Evolutionary conservation across 345 rosid species (phyloP).

Genomic region (Odontarrhena argentea): DNA sequence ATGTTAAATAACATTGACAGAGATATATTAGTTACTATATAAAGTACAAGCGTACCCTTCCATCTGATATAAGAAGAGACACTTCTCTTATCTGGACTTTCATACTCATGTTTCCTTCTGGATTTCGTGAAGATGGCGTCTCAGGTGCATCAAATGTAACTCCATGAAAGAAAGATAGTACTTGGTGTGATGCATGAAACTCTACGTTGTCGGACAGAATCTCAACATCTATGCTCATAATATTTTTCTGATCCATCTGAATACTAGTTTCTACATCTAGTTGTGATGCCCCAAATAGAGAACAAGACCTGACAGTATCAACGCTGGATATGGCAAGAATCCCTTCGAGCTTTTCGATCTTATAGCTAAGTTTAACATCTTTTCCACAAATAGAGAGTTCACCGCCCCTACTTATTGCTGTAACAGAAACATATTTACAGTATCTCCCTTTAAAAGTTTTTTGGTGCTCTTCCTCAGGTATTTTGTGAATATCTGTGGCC

Average conservation of each 20-base stretch:
- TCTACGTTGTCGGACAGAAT: slow-evolving; percentile 63
- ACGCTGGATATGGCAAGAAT: slow-evolving; percentile 45
- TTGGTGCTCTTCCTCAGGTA: slow-evolving; percentile 37
- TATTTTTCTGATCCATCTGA: slow-evolving; percentile 42
- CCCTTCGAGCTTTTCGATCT: slow-evolving; percentile 56
- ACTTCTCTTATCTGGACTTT: slow-evolving; percentile 58
- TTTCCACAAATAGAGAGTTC: slow-evolving; percentile 49
- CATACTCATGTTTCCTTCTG: slow-evolving; percentile 46
- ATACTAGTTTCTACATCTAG: slow-evolving; percentile 53
- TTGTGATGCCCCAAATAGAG: slow-evolving; percentile 63
- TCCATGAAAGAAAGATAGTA: slow-evolving; percentile 68
- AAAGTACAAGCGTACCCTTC: slow-evolving; percentile 60
- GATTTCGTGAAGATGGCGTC: slow-evolving; percentile 53
- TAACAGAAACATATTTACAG: slow-evolving; percentile 53
- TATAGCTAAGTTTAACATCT: slow-evolving; percentile 52
- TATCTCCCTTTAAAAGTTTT: slow-evolving; percentile 43
- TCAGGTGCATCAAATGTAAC: slow-evolving; percentile 53
- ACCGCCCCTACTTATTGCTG: slow-evolving; percentile 48
- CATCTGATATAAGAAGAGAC: slow-evolving; percentile 81
- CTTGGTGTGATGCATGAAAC: slow-evolving; percentile 66
- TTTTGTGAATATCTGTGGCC: slow-evolving; percentile 41
- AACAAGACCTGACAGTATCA: slow-evolving; percentile 51
- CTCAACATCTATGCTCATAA: slow-evolving; percentile 40
- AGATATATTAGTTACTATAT: slow-evolving; percentile 19
- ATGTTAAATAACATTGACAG: slow-evolving; percentile 7